Evolutionary conservation across 2,329 filamentous ascomycete species (phyloP).

Genomic region (Cladosporium halotolerans): DNA sequence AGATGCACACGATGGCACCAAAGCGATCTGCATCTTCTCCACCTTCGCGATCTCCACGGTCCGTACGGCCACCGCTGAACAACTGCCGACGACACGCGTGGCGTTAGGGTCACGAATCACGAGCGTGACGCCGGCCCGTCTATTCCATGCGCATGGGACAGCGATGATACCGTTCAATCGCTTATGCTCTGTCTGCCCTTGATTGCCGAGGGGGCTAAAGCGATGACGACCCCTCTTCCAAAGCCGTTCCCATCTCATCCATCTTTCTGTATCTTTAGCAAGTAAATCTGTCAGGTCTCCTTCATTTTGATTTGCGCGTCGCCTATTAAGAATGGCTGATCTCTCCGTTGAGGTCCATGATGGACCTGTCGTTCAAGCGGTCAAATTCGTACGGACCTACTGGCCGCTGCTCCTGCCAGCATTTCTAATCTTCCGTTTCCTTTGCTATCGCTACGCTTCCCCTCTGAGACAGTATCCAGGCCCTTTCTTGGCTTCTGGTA

Average conservation of each 20-base stretch:
- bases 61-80: not conserved
- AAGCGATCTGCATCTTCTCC: slow-evolving; percentile 1
- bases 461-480: slow-evolving; percentile 25
- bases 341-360: slow-evolving; percentile 9
- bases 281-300: too few species aligned
- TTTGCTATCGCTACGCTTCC: slow-evolving; percentile 26
- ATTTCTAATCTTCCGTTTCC: slow-evolving; percentile 25
- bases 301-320: too few species aligned
- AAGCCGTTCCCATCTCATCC: not conserved
- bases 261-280: too few species aligned
- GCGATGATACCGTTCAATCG: not conserved
- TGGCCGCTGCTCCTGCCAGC: slow-evolving; percentile 19
- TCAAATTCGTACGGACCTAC: slow-evolving; percentile 16
- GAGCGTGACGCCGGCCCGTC: not conserved
- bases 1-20: too few species aligned
- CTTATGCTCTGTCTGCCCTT: not conserved
- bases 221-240: not conserved
- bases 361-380: slow-evolving; percentile 14
- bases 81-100: slow-evolving; percentile 10
- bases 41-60: too few species aligned
- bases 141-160: not conserved
- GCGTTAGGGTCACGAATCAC: slow-evolving; percentile 3
- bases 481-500: slow-evolving; percentile 26
- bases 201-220: not conserved
- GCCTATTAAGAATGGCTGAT: slow-evolving; percentile 14